Percentiles rank a stretch among this genome's conserved stretches.
Conservation (phyloP, 192 early-diverging fungal species). For the Backusella macrospora region DNA sequence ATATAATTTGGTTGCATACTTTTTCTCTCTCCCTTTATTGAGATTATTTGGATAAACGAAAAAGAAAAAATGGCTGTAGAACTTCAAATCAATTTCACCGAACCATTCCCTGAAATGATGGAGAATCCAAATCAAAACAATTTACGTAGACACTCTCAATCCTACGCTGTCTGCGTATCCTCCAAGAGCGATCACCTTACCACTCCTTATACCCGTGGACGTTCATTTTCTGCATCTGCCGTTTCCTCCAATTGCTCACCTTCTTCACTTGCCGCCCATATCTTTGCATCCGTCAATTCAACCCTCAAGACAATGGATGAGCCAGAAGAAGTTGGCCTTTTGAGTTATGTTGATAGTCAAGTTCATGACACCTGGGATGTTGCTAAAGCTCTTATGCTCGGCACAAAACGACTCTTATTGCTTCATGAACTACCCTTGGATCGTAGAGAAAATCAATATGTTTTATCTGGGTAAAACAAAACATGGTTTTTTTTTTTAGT, state of each 20-base stretch:
- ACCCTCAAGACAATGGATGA: conserved; percentile 43
- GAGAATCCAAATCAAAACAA: conserved; percentile 4
- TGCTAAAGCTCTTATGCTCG: conserved; percentile 49
- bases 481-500: not conserved
- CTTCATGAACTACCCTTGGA: conserved; percentile 57
- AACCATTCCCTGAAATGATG: conserved; percentile 5
- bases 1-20: conserved; percentile 7
- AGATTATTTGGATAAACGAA: conserved; percentile 10
- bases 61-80: conserved; percentile 5
- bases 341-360: conserved; percentile 53
- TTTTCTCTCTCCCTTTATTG: not conserved
- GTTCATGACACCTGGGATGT: conserved; percentile 48
- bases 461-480: conserved; percentile 46
- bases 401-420: conserved; percentile 50
- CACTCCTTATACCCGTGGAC: conserved; percentile 8
- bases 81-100: conserved; percentile 1
- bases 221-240: conserved; percentile 15
- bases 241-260: not conserved
- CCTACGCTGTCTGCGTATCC: conserved; percentile 7
- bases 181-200: conserved; percentile 8
- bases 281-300: conserved; percentile 8
- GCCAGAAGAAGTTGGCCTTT: conserved; percentile 45
- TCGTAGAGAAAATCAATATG: conserved; percentile 60
- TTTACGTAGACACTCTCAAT: conserved; percentile 14
- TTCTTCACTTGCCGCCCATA: conserved; percentile 5